Evolutionary conservation across 306 rosid genomes (phyloP).

Genomic region (Dalbergia oliveri): DNA sequence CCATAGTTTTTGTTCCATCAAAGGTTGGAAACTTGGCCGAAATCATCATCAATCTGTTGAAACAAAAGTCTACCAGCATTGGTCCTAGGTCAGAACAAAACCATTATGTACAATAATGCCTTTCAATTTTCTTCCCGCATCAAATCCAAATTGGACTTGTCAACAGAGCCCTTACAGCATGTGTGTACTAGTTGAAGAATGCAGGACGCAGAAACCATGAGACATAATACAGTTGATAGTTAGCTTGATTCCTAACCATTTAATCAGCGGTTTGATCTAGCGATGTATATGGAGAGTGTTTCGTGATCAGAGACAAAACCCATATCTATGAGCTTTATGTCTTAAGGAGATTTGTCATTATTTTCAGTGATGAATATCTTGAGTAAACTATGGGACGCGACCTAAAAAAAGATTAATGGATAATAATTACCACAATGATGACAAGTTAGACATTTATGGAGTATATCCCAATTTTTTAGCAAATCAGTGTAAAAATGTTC

Average conservation of each 20-base stretch:
- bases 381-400: too few species aligned
- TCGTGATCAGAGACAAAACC: too few species aligned
- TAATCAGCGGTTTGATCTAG: too few species aligned
- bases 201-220: neutral
- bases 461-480: conserved; percentile 10
- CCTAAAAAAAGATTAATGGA: conserved; percentile 10
- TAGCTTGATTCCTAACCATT: too few species aligned
- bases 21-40: conserved; percentile 43
- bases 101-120: conserved; percentile 12
- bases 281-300: too few species aligned
- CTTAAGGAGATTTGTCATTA: too few species aligned
- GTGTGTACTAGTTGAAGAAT: conserved; percentile 9
- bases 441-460: conserved; percentile 8
- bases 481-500: conserved; percentile 15
- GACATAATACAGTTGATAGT: too few species aligned
- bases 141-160: conserved; percentile 15
- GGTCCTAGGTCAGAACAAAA: conserved; percentile 34
- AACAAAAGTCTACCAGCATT: conserved; percentile 41
- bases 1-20: conserved; percentile 24
- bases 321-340: too few species aligned
- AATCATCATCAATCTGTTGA: conserved; percentile 47
- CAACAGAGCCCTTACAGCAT: conserved; percentile 7
- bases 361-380: too few species aligned
- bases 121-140: conserved; percentile 24
- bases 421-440: neutral